Base-by-base conservation (phyloP, 306 rosid genomes). In the Gleditsia sinensis region DNA sequence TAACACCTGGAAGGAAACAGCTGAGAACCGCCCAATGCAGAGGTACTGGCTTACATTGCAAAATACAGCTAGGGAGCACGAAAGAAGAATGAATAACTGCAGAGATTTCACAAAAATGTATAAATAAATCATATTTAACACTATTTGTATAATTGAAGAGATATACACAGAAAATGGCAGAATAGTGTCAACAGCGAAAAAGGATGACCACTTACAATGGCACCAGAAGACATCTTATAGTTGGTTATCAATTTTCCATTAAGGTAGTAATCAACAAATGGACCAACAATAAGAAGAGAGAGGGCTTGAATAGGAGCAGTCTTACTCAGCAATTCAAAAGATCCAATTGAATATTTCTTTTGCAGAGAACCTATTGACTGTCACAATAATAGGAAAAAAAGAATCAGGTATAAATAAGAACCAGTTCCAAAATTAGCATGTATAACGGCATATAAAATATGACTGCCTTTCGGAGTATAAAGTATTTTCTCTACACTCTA, bases 281-380 rank as follows among this genome's bases (percentile, higher is more conserved):
- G 98, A 46, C 95, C 98, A 69, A 93, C 73, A 76, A 90, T 53
- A 51, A 93, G 91, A 34, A 93, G 98, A 71, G 89, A 93, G 13
- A 84, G 60, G 2, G 98, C 94, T 80, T 93, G 98, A 84, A 93
- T 93, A 53, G 98, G 98, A 67, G 96, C 98, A 9, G 98, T 93
- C 85, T 93, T 90, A 68, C 98, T 93, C 81, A 93, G 88, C 91
- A 93, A 75, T 84, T 93, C 98, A 84, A 93, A 93, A 58, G 98
- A 93, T 79, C 98, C 96, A 87, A 93, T 86, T 46, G 98, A 88
- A 80, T 93, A 89, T 85, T 90, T 93, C 95, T 93, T 90, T 74
- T 93, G 98, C 17, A 93, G 88, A 40, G 98, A 90, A 42, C 98
- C 98, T 37, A 93, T 93, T 49, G 96, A 86, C 98, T 93, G 93